Base-by-base conservation (phyloP, 148 eudicot species). In the Dysphania ambrosioides region DNA sequence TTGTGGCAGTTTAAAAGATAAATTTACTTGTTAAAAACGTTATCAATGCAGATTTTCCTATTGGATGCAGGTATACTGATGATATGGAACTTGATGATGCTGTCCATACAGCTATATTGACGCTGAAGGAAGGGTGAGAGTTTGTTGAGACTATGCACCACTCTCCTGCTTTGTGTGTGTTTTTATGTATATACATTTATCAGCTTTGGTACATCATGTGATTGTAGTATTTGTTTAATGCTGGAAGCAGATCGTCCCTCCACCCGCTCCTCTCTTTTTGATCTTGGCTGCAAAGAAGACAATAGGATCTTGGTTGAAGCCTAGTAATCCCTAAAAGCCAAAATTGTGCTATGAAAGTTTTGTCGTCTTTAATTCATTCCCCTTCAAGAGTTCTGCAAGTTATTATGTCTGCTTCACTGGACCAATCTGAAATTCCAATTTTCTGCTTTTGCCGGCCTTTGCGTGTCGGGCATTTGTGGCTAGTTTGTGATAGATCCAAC, bases 41-140 rank as follows among this genome's bases (percentile, higher is more conserved):
- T 30, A 42, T 70, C 3, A 64, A 47, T 63, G 75, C 59, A 70
- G 57, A 70, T 21, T 60, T 41, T 12, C 56, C 26, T 40, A 7
- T 32, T 72, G 69, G 49, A 58, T 84, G 76, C 84, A 95, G 99
- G 89, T 95, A 95, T 77, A 87, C 96, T 18, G 99, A 95, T 71
- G 99, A 95, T 77, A 92, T 92, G 96, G 99, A 95, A 80, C 99
- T 95, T 41, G 97, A 95, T 70, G 99, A 95, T 86, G 99, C 99
- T 78, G 90, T 95, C 74, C 99, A 95, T 88, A 95, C 97, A 6
- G 97, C 99, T 53, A 92, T 95, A 74, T 79, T 95, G 86, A 95
- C 99, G 9, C 79, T 95, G 77, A 95, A 95, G 88, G 99, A 95
- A 85, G 99, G 99, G 99, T 95, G 76, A 80, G 90, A 53, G 68